Percentiles rank a stretch among this genome's conserved stretches.
These are phyloP conservation scores for Talaromyces rugulosus DNA, from an alignment of 2,329 filamentous ascomycete genomes.

Conservation along the genomic window DNA sequence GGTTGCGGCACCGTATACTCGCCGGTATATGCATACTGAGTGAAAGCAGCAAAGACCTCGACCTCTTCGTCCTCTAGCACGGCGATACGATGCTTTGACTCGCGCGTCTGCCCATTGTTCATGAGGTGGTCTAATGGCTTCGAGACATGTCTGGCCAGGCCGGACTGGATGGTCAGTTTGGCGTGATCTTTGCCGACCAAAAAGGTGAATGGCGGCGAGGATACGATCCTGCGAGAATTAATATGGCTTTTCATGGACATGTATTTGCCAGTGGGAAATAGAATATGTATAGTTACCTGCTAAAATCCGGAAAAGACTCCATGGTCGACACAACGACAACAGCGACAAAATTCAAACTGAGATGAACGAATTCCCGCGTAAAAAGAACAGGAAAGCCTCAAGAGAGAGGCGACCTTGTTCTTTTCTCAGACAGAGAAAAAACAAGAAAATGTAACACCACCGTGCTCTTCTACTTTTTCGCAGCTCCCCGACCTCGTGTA, in stretches of 20 bases:
- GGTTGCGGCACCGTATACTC: slow-evolving; percentile 38
- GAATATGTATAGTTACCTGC: slow-evolving; percentile 21
- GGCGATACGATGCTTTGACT: slow-evolving; percentile 40
- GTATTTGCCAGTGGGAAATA: neutral
- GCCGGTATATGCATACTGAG: slow-evolving; percentile 48
- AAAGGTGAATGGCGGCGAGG: slow-evolving; percentile 43
- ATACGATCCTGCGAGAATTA: slow-evolving; percentile 33
- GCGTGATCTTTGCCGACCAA: slow-evolving; percentile 43
- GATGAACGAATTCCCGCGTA: neutral
- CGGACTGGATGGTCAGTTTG: slow-evolving; percentile 45
- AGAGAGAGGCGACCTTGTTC: neutral
- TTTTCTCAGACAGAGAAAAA: slow-evolving; percentile 8
- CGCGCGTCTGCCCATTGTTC: slow-evolving; percentile 43
- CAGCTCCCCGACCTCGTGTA: slow-evolving; percentile 8
- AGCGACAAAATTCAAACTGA: neutral
- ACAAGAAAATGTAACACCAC: neutral
- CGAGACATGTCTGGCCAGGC: slow-evolving; percentile 42
- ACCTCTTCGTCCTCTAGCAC: slow-evolving; percentile 46
- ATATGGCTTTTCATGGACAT: neutral
- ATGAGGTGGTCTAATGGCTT: slow-evolving; percentile 41
- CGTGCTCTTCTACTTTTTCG: neutral
- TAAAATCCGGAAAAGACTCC: slow-evolving; percentile 28
- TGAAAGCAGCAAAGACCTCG: slow-evolving; percentile 47
- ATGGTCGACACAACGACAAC: slow-evolving; percentile 14
- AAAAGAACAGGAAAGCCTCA: slow-evolving; percentile 6